phyloP scores from a whole-genome alignment of 176 grass and related monocot genomes.

The Aegilops umbellulata region DNA sequence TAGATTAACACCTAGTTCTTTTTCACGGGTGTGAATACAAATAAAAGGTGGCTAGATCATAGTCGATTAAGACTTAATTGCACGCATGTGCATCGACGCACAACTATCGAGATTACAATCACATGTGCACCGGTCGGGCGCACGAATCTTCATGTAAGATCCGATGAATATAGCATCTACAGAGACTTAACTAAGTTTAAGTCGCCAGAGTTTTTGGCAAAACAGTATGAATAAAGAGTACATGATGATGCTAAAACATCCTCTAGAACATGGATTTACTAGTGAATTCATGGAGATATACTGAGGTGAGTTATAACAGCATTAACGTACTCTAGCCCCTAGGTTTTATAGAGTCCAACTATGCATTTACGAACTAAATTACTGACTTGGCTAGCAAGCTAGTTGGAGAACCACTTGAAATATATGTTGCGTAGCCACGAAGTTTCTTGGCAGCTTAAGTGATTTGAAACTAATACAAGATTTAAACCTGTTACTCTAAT shows the following conservation, averaged over 20 bases:
- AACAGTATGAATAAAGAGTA: not conserved
- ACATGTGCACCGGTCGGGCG: too few relatives aligned
- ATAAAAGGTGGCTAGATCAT: too few relatives aligned
- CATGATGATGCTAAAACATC: not conserved
- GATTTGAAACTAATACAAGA: not conserved
- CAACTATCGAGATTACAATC: too few relatives aligned
- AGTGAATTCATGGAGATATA: not conserved
- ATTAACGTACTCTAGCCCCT: not conserved
- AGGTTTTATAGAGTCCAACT: not conserved
- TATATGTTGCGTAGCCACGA: not conserved
- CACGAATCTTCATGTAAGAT: too few relatives aligned
- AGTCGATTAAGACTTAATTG: too few relatives aligned
- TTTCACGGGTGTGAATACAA: too few relatives aligned
- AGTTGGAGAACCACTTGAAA: not conserved
- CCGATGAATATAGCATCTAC: too few relatives aligned
- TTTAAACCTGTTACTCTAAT: not conserved
- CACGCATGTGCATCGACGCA: accelerated
- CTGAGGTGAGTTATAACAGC: not conserved
- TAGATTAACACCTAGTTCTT: too few relatives aligned
- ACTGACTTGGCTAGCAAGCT: not conserved
- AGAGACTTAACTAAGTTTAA: too few relatives aligned
- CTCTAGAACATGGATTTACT: not conserved
- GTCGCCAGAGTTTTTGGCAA: too few relatives aligned
- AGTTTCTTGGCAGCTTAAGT: not conserved
- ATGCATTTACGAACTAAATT: not conserved